phyloP scores from a whole-genome alignment of 768 basidiomycete genomes.

The Tremella yokohamensis region DNA sequence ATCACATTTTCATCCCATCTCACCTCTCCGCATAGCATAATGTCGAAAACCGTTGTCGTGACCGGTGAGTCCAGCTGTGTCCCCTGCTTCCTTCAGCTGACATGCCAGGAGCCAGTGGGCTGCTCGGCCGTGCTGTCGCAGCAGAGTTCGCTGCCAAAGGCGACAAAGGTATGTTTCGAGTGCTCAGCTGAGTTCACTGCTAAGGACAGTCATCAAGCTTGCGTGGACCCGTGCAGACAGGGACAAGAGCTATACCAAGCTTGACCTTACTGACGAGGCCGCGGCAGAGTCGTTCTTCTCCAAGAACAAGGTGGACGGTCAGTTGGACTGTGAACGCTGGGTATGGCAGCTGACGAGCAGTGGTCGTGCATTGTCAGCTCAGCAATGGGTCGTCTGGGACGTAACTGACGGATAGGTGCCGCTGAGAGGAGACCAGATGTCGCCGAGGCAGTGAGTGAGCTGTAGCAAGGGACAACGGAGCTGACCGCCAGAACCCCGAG shows the following conservation, averaged over 20 bases:
- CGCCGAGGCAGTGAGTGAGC: conserved; percentile 69
- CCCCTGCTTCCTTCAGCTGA: neutral
- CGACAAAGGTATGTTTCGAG: conserved; percentile 34
- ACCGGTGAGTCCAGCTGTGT: neutral
- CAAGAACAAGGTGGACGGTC: conserved; percentile 67
- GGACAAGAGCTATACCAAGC: conserved; percentile 53
- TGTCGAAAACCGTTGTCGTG: neutral
- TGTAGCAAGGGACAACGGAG: neutral
- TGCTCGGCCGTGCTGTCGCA: conserved; percentile 77
- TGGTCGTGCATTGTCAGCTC: conserved; percentile 75
- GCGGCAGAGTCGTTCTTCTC: conserved; percentile 60
- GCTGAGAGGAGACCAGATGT: conserved; percentile 91
- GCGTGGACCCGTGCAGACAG: conserved; percentile 64
- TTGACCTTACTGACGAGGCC: conserved; percentile 66
- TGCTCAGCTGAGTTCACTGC: neutral
- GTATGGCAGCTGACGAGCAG: conserved; percentile 12
- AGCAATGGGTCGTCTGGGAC: too few relatives aligned
- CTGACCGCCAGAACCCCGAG: conserved; percentile 60
- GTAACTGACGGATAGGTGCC: conserved; percentile 54
- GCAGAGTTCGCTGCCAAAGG: conserved; percentile 58
- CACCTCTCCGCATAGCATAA: too few relatives aligned
- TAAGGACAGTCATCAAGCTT: conserved; percentile 61
- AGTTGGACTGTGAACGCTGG: conserved; percentile 38
- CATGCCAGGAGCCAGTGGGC: conserved; percentile 76
- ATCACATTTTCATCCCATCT: too few relatives aligned